These are phyloP conservation scores for Grammothele lineata DNA, from an alignment of 768 basidiomycete genomes.

Conservation along the genomic window DNA sequence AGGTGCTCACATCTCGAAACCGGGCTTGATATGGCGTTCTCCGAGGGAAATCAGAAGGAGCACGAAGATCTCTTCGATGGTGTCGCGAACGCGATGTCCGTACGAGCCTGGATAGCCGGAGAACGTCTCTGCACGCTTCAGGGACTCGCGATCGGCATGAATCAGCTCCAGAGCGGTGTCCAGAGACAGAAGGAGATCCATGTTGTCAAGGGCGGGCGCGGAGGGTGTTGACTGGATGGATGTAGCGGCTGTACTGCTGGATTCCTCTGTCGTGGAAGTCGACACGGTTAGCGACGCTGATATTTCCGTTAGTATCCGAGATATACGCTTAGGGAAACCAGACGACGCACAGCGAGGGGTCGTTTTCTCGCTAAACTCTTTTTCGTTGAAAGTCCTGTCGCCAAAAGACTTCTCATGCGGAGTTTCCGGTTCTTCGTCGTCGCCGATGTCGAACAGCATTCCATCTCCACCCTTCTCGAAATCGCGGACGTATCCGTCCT, in stretches of 20 bases:
- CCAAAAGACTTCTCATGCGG: not conserved
- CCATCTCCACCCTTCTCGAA: slow-evolving; percentile 36
- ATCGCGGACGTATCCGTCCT: slow-evolving; percentile 24
- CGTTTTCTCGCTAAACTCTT: slow-evolving; percentile 7
- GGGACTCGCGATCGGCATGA: slow-evolving; percentile 84
- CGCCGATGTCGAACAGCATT: slow-evolving; percentile 50
- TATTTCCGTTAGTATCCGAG: no score
- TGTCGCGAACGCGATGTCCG: slow-evolving; percentile 84
- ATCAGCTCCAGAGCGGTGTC: slow-evolving; percentile 90
- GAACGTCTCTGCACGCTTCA: slow-evolving; percentile 93
- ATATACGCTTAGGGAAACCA: no score
- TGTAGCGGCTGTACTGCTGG: slow-evolving; percentile 6
- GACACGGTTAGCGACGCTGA: slow-evolving; percentile 12
- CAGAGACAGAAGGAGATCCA: slow-evolving; percentile 89
- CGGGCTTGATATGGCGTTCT: slow-evolving; percentile 74
- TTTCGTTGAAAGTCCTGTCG: slow-evolving; percentile 6
- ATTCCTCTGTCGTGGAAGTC: not conserved
- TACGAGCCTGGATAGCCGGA: slow-evolving; percentile 81
- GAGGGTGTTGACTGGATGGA: slow-evolving; percentile 12
- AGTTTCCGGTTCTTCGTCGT: slow-evolving; percentile 27
- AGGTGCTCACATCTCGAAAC: slow-evolving; percentile 50
- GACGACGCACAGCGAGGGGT: slow-evolving; percentile 9
- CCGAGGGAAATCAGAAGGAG: slow-evolving; percentile 74
- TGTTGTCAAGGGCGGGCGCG: slow-evolving; percentile 38
- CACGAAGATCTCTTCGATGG: slow-evolving; percentile 92